Base-by-base conservation (phyloP, 2,329 filamentous ascomycete species). In the Fusarium sp. region DNA sequence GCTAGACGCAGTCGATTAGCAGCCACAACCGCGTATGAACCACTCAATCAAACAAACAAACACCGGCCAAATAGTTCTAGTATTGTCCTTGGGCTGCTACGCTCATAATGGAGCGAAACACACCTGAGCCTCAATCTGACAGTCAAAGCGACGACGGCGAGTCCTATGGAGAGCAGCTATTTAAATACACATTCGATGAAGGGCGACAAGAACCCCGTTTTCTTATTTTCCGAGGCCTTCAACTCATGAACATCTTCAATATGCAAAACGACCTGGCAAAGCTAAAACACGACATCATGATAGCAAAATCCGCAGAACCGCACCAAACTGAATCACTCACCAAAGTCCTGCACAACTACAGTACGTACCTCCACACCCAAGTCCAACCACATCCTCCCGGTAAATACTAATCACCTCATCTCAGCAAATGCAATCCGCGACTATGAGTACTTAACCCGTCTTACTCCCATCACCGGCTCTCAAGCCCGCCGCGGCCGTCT, bases 301-400 rank as follows among this genome's bases (percentile, higher is more conserved):
- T 35, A 14, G 6, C 23, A 11, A 30, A 40, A 2, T 20, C 14
- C 2, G 35, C 32, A 14, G 15, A 14, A 3, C 1, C 46, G 1
- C 9, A 48, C 11, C 20, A 48, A 8, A 48, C 32, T 20, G 6
- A 37, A 37, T 23, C 14, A 4, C 46, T 48, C 4, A 37, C 46
- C 0, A 35, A 25, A 3, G 15, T 35, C 6, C 4, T 48, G 0
- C 46, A 35, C 0, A 4, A 37, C 0, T 48, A 48, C 2, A 19
- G 9, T 22, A 22, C 20, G 45, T 47, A 35, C 41, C 10, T 23
- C 41, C 41, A 44, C 41, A 23, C 20, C 22, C 22, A 22, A 22
- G 4, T 22, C 20, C 22, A 4, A 14, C 7, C 23, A 17, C 10
- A 27, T 10, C 25, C 25, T 27, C 25, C 25, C 7, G 7, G 10